Evolutionary conservation across 169 alveolate species (phyloP), one percentile per base, ranked within the genome.

Genomic region (Eimeria mitis): DNA sequence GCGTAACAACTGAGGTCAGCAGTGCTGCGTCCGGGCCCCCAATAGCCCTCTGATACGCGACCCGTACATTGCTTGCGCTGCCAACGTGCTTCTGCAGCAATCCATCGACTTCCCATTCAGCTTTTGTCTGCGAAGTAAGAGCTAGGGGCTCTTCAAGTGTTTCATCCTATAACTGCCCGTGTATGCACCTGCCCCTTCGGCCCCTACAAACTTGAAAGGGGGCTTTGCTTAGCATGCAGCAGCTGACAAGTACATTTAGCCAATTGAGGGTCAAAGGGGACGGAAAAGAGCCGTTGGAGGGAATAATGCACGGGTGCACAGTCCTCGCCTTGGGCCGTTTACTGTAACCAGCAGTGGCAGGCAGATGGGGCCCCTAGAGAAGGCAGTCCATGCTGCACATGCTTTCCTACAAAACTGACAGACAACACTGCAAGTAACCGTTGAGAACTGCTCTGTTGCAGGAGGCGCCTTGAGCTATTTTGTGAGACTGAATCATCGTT

Each of bases 21-120:
- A 63, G 83, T 40, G 94, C 94, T 87, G 31, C 94, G 47, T 44
- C 61, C 19, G 94, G 83, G 81, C 94, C 81, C 92, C 65, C 71
- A n/a, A 28, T 34, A 87, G 83, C 94, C 91, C 76, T 84, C 42
- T 28, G 49, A 59, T 44, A 23, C 19, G 6, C 44, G 91, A 87
- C 68, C 68, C 75, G 78, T 87, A 65, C 94, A 87, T 34, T 42
- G 83, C 83, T 44, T 87, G 37, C 42, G 34, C 13, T 63, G 65
- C 63, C 52, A 44, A n/a, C 83, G 3, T 87, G 75, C 63, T 87
- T 87, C 73, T 47, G 40, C 54, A 34, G 56, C 52, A 54, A 37
- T 19, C 23, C 49, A 34, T 7, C 34, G 54, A 59, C 9, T 21
- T 61, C 11, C 25, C 25, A 4, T 34, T 84, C 23, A 59, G 75